These are phyloP conservation scores for Friedmanniomyces endolithicus DNA, from an alignment of 495 filamentous ascomycete species.

Conservation along the genomic window DNA sequence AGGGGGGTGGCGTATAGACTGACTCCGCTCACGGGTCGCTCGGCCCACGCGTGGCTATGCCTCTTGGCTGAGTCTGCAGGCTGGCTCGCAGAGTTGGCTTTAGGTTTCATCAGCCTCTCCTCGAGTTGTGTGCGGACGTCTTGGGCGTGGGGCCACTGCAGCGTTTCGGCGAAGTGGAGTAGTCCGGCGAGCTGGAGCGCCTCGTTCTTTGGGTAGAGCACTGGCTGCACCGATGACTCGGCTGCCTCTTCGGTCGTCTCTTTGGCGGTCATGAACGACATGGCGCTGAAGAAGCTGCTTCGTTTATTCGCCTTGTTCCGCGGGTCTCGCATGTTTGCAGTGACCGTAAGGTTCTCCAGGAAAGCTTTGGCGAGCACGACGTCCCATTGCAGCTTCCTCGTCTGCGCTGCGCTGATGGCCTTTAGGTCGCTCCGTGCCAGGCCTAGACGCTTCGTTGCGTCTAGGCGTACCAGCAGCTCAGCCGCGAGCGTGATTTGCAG, in stretches of 20 bases:
- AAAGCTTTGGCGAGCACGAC: constrained; percentile 61
- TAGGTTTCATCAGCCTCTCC: constrained; percentile 37
- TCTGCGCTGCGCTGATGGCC: constrained; percentile 42
- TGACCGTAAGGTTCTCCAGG: constrained; percentile 52
- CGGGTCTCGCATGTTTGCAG: background rate
- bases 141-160: constrained; percentile 39
- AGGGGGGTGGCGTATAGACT: constrained; percentile 30
- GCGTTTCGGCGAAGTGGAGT: constrained; percentile 37
- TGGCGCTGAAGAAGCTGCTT: constrained; percentile 14
- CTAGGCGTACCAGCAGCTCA: constrained; percentile 63
- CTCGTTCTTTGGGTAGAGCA: constrained; percentile 19
- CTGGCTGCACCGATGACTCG: background rate
- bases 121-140: constrained; percentile 34
- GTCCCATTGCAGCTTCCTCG: constrained; percentile 65
- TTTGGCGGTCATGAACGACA: constrained; percentile 9
- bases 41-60: constrained; percentile 5
- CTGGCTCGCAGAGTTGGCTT: constrained; percentile 22
- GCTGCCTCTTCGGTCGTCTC: background rate
- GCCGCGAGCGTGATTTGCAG: constrained; percentile 67
- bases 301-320: background rate
- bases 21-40: constrained; percentile 14
- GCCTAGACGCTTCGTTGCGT: constrained; percentile 31
- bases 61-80: constrained; percentile 22
- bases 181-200: constrained; percentile 39
- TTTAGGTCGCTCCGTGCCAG: constrained; percentile 45